Conservation (phyloP, 2,329 filamentous ascomycete species). For the Scedosporium minutisporum region DNA sequence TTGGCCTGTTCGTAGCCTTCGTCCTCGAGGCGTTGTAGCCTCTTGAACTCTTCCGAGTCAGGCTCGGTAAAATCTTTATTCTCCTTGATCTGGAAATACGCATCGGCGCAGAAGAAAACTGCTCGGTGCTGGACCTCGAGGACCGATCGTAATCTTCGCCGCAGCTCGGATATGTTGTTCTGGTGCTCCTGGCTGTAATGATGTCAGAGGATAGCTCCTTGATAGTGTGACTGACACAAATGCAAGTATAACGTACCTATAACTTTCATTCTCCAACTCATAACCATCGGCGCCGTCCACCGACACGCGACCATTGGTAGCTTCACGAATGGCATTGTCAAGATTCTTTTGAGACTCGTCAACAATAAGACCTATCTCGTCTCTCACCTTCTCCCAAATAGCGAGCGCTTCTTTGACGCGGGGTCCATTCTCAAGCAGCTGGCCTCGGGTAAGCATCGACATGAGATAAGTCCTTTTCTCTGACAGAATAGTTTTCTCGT, state of each 20-base stretch:
- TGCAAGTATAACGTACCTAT: neutral
- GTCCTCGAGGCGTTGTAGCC: conserved; percentile 60
- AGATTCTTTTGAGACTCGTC: conserved; percentile 50
- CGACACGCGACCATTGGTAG: conserved; percentile 9
- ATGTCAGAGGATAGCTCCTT: neutral
- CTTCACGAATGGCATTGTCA: conserved; percentile 1
- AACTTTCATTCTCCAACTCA: conserved; percentile 4
- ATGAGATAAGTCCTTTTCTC: conserved; percentile 61
- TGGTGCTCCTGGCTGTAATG: conserved; percentile 3
- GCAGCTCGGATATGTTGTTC: conserved; percentile 6
- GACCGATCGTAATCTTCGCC: conserved; percentile 52
- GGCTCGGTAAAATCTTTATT: conserved; percentile 54
- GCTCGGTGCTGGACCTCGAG: conserved; percentile 76
- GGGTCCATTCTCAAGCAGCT: conserved; percentile 68
- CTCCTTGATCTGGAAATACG: conserved; percentile 72
- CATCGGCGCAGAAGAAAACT: conserved; percentile 76
- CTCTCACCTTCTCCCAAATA: conserved; percentile 55
- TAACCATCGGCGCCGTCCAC: conserved; percentile 18
- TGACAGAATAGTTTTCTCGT: conserved; percentile 53
- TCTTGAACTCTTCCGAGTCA: conserved; percentile 56
- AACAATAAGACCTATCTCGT: conserved; percentile 36
- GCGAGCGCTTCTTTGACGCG: conserved; percentile 56
- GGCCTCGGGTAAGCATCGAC: conserved; percentile 58
- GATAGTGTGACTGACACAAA: neutral
- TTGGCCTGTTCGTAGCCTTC: conserved; percentile 73